phyloP scores from a whole-genome alignment of 192 early-diverging fungal species.

The Coemansia sp. region DNA sequence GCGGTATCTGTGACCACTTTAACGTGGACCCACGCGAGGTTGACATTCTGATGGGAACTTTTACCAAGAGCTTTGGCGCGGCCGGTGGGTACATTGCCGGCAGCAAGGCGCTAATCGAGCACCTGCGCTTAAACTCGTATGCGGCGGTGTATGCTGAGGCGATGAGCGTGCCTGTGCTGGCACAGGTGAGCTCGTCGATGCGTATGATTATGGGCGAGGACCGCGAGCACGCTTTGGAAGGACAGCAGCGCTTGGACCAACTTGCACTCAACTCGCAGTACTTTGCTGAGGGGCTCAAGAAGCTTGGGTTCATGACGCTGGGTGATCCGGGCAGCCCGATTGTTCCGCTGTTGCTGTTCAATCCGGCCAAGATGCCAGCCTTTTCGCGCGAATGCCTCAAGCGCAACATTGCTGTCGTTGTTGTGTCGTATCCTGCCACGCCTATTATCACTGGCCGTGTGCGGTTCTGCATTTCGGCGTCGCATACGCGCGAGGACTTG shows the following conservation, averaged over 20 bases:
- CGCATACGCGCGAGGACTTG: slow-evolving; percentile 91
- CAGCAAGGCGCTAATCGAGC: slow-evolving; percentile 71
- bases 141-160: slow-evolving; percentile 89
- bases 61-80: slow-evolving; percentile 97
- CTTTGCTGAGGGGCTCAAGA: slow-evolving; percentile 70
- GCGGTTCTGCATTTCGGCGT: slow-evolving; percentile 89
- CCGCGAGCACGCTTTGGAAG: slow-evolving; percentile 71
- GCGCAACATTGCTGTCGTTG: slow-evolving; percentile 90
- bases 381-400: slow-evolving; percentile 90
- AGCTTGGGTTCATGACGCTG: slow-evolving; percentile 93
- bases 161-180: slow-evolving; percentile 79
- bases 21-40: slow-evolving; percentile 85
- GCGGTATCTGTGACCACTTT: slow-evolving; percentile 96
- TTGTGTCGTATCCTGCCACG: slow-evolving; percentile 96
- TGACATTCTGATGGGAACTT: slow-evolving; percentile 97
- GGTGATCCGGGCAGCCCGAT: slow-evolving; percentile 87
- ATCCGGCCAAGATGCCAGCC: slow-evolving; percentile 94
- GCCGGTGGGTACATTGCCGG: slow-evolving; percentile 95
- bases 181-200: slow-evolving; percentile 85
- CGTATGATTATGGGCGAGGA: slow-evolving; percentile 92
- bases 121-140: slow-evolving; percentile 75
- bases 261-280: slow-evolving; percentile 86
- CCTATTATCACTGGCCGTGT: slow-evolving; percentile 93
- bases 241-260: slow-evolving; percentile 78
- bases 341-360: slow-evolving; percentile 86